These are phyloP conservation scores for Ambrosia trifida DNA, from an alignment of 129 eudicot genomes.

Conservation along the genomic window DNA sequence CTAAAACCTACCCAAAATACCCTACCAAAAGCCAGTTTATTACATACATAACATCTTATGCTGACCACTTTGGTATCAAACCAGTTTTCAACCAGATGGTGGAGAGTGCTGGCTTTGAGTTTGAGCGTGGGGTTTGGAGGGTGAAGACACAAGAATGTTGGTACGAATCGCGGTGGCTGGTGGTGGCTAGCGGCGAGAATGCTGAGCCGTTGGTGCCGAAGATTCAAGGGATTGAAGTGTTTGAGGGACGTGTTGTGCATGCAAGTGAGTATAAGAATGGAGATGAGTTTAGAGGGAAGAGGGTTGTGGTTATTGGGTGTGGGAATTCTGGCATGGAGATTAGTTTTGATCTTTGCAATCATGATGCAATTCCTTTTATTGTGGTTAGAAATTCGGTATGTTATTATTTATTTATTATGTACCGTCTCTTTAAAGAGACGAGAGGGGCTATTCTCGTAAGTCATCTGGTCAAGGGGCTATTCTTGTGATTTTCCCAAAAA, in stretches of 20 bases:
- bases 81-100: constrained; percentile 68
- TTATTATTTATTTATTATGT: not conserved
- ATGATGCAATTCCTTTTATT: constrained; percentile 50
- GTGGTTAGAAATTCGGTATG: constrained; percentile 80
- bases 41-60: constrained; percentile 62
- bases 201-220: constrained; percentile 67
- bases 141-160: constrained; percentile 45
- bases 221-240: constrained; percentile 49
- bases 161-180: constrained; percentile 56
- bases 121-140: constrained; percentile 48
- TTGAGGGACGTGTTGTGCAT: constrained; percentile 52
- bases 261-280: constrained; percentile 68
- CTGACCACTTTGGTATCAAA: constrained; percentile 55
- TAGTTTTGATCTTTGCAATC: constrained; percentile 68
- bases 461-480: no score
- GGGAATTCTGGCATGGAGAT: constrained; percentile 94
- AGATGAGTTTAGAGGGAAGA: constrained; percentile 38
- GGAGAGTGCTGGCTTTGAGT: constrained; percentile 44
- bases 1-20: constrained; percentile 62
- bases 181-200: constrained; percentile 82
- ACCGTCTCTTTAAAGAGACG: no score
- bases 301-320: constrained; percentile 75
- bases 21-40: constrained; percentile 65
- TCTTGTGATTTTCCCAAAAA: no score
- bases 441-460: no score